phyloP scores from a whole-genome alignment of 2,329 filamentous ascomycete species.

The Monosporascus sp. region DNA sequence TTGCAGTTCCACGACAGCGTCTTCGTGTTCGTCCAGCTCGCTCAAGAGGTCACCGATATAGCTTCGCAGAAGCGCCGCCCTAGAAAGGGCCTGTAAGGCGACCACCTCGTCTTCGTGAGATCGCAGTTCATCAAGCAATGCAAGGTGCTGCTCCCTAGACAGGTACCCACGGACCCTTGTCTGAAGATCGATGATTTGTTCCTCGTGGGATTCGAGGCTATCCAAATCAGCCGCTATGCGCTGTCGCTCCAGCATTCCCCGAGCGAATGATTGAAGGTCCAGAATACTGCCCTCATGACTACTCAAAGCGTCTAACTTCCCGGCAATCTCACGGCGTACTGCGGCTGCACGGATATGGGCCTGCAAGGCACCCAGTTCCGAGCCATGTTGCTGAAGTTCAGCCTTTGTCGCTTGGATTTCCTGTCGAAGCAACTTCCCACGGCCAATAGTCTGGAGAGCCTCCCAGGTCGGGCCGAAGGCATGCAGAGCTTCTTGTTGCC shows the following conservation, averaged over 20 bases:
- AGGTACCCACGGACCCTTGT: constrained; percentile 61
- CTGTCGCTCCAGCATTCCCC: constrained; percentile 56
- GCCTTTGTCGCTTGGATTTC: constrained; percentile 38
- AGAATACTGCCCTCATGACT: constrained; percentile 36
- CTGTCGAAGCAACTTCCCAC: constrained; percentile 44
- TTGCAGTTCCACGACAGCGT: constrained; percentile 69
- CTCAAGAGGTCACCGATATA: constrained; percentile 68
- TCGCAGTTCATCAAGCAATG: constrained; percentile 64
- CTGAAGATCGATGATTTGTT: constrained; percentile 59
- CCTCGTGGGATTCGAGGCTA: constrained; percentile 52
- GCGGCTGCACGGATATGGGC: constrained; percentile 18
- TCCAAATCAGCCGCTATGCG: constrained; percentile 43
- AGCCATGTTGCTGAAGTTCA: constrained; percentile 41
- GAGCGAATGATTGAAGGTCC: constrained; percentile 52
- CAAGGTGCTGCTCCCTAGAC: constrained; percentile 53
- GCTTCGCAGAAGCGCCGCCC: constrained; percentile 73
- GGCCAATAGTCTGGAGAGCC: constrained; percentile 40
- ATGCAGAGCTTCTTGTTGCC: constrained; percentile 46
- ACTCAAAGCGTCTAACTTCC: constrained; percentile 16
- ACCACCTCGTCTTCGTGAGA: constrained; percentile 62
- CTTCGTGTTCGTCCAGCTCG: constrained; percentile 78
- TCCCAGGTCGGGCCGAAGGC: constrained; percentile 45
- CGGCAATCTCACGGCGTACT: constrained; percentile 17
- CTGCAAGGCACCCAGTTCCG: constrained; percentile 40
- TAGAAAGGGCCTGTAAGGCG: constrained; percentile 67